Percentiles rank a stretch among this genome's conserved stretches.
phyloP scores from a whole-genome alignment of 768 basidiomycete genomes.

The Asterophora parasitica region DNA sequence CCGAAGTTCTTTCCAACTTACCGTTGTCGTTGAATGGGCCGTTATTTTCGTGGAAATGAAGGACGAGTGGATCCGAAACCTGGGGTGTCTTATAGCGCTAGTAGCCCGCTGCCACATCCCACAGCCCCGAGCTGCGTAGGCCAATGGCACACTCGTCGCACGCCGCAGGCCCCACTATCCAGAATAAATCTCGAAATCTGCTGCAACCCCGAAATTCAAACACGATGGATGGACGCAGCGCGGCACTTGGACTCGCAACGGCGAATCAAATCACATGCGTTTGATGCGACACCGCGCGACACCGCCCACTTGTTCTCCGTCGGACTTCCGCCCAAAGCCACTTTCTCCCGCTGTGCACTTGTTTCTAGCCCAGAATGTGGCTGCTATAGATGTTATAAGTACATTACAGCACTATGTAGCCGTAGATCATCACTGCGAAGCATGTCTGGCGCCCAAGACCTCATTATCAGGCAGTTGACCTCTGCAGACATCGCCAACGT shows the following conservation, averaged over 20 bases:
- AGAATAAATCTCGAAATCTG: not conserved
- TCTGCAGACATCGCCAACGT: slow-evolving; percentile 31
- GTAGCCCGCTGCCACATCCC: slow-evolving; percentile 26
- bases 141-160: slow-evolving; percentile 12
- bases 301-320: slow-evolving; percentile 8
- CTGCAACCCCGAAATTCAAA: not conserved
- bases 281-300: slow-evolving; percentile 7
- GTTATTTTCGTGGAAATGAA: not conserved
- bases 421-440: slow-evolving; percentile 7
- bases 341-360: not conserved
- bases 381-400: not conserved
- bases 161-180: slow-evolving; percentile 18
- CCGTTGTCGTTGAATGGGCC: slow-evolving; percentile 1
- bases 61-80: slow-evolving; percentile 15
- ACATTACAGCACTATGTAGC: not conserved
- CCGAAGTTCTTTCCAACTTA: slow-evolving; percentile 7
- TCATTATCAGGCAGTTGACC: slow-evolving; percentile 30
- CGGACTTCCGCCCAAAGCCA: slow-evolving; percentile 12
- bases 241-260: not conserved
- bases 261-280: slow-evolving; percentile 13
- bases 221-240: no score
- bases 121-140: slow-evolving; percentile 20
- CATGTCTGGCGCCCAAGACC: slow-evolving; percentile 10
- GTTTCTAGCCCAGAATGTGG: not conserved
- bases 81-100: slow-evolving; percentile 26